These are phyloP conservation scores for Ustilaginoidea virens DNA, from an alignment of 2,329 filamentous ascomycete genomes.

Conservation along the genomic window DNA sequence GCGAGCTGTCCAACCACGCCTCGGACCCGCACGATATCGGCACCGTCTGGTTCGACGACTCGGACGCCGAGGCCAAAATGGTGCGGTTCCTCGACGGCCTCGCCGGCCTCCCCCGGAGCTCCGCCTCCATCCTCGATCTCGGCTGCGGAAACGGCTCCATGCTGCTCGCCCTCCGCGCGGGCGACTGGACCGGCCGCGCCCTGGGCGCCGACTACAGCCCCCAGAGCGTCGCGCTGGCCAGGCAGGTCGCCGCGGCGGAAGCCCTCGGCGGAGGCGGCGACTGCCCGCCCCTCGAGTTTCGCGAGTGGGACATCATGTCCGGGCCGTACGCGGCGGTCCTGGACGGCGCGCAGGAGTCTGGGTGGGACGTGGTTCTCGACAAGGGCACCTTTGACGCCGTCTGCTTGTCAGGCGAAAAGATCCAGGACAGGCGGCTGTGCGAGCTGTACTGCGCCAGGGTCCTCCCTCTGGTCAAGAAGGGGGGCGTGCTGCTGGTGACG, in stretches of 20 bases:
- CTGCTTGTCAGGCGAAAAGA: slow-evolving; percentile 48
- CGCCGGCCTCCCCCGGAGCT: slow-evolving; percentile 12
- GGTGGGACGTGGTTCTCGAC: slow-evolving; percentile 88
- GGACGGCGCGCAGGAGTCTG: slow-evolving; percentile 19
- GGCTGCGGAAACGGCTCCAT: slow-evolving; percentile 91
- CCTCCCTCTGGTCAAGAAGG: slow-evolving; percentile 48
- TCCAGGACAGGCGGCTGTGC: slow-evolving; percentile 44
- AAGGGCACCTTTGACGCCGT: slow-evolving; percentile 98
- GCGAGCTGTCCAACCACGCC: slow-evolving; percentile 56
- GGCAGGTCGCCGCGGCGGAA: slow-evolving; percentile 35
- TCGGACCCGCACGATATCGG: slow-evolving; percentile 64
- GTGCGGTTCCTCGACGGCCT: slow-evolving; percentile 45
- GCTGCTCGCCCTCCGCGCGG: slow-evolving; percentile 61
- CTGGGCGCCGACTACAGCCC: slow-evolving; percentile 81
- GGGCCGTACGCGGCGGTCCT: slow-evolving; percentile 21
- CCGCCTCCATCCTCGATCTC: slow-evolving; percentile 62
- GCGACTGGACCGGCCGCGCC: slow-evolving; percentile 49
- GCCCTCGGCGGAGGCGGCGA: slow-evolving; percentile 8
- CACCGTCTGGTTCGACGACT: slow-evolving; percentile 94
- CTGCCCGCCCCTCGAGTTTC: slow-evolving; percentile 24
- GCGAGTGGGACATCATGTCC: slow-evolving; percentile 48
- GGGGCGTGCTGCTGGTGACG: slow-evolving; percentile 69
- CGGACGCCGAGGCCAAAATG: slow-evolving; percentile 71
- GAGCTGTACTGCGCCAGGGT: slow-evolving; percentile 63
- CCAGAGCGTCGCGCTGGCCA: slow-evolving; percentile 59